Base-by-base conservation (phyloP, 2,329 filamentous ascomycete species). In the Alternaria metachromatica region DNA sequence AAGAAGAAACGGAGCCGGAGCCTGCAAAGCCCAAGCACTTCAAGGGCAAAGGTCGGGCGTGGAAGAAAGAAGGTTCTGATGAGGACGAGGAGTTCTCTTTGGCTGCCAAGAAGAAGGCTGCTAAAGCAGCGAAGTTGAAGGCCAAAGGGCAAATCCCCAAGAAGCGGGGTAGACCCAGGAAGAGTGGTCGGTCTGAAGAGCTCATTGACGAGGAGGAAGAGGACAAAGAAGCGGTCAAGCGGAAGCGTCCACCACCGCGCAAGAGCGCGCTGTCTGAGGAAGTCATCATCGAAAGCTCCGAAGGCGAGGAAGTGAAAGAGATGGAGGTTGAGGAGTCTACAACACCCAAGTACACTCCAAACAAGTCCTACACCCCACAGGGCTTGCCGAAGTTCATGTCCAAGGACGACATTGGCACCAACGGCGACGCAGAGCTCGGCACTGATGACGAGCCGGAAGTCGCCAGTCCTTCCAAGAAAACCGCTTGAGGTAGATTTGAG, bases 31-130 rank as follows among this genome's bases (percentile, higher is more conserved):
- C 68, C n/a, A 75, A 72, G 50, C 72, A 77, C 48, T 77, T 73
- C 68, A 77, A 77, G 46, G 73, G 74, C 30, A 77, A 76, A 62
- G 75, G 75, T 8, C 65, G 76, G 15, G 73, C 73, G 6, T 76
- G 74, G 73, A 76, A 74, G 60, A 77, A 77, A 55, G 72, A 75
- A 13, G 70, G 69, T 3, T 73, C 73, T 5, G 75, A 77, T 23
- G 76, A 77, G 57, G 76, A 78, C 46, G 64, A 75, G 26, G 74
- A 77, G 25, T 74, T 74, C 54, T 72, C 66, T 11, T 45, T 61
- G 8, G 64, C 66, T 20, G 74, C 67, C 49, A 70, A 64, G 63
- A 76, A 67, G 57, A 70, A 70, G 49, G 61, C 59, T 53, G 67
- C 64, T 37, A 71, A 71, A 20, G 62, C 57, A 53, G 68, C 64